These are phyloP conservation scores for Sparassis latifolia DNA, from an alignment of 1,284 basidiomycete genomes.

Conservation along the genomic window DNA sequence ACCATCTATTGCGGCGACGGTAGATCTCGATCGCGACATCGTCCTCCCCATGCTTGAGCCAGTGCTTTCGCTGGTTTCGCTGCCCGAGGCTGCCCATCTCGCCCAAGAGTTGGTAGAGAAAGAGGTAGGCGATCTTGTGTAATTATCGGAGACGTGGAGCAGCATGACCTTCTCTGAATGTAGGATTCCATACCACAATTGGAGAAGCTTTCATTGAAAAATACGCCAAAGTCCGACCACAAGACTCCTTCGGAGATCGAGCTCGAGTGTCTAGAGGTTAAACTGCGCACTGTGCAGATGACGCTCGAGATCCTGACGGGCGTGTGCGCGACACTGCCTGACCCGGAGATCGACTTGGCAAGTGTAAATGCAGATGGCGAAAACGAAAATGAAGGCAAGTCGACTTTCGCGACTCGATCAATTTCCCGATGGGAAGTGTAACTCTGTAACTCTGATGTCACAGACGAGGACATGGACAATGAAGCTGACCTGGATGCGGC, in stretches of 20 bases:
- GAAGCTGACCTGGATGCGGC: constrained; percentile 29
- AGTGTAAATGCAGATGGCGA: constrained; percentile 31
- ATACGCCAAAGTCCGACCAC: constrained; percentile 66
- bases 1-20: constrained; percentile 50
- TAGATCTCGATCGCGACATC: constrained; percentile 68
- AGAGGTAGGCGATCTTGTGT: constrained; percentile 35
- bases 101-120: constrained; percentile 51
- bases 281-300: constrained; percentile 68
- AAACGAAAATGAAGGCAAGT: constrained; percentile 28
- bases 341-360: constrained; percentile 42
- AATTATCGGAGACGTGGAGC: background rate
- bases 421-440: background rate
- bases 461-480: constrained; percentile 31
- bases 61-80: constrained; percentile 57
- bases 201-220: constrained; percentile 53
- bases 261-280: constrained; percentile 70
- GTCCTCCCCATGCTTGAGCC: constrained; percentile 70
- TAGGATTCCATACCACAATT: constrained; percentile 45
- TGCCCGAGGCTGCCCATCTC: constrained; percentile 43
- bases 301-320: constrained; percentile 83
- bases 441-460: constrained; percentile 2
- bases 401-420: constrained; percentile 1
- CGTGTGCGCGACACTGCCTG: constrained; percentile 82
- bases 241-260: constrained; percentile 60
- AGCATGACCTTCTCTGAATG: constrained; percentile 2